Percentiles rank a stretch among this genome's conserved stretches.
phyloP scores from a whole-genome alignment of 2,329 filamentous ascomycete species.

The Aspergillus brasiliensis region DNA sequence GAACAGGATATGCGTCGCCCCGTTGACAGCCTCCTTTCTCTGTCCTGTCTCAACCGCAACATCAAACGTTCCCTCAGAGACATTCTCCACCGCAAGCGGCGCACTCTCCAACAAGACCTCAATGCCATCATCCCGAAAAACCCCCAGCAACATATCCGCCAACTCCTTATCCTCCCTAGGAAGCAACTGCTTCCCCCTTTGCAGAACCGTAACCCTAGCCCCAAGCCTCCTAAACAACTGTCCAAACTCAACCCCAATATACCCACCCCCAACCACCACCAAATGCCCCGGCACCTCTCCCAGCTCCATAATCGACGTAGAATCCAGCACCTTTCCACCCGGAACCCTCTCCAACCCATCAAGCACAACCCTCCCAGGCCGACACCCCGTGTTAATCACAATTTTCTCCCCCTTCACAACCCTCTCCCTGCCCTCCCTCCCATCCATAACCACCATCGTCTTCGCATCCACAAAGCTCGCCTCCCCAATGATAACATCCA shows the following conservation, averaged over 20 bases:
- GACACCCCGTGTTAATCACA: conserved; percentile 1
- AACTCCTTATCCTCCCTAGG: neutral
- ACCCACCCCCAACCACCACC: conserved; percentile 9
- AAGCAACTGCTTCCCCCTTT: conserved; percentile 1
- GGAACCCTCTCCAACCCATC: neutral
- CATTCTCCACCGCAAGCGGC: neutral
- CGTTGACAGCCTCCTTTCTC: neutral
- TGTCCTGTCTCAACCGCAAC: neutral
- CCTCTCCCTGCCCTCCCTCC: neutral
- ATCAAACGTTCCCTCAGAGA: neutral
- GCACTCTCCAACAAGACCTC: neutral
- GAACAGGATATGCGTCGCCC: conserved; percentile 1
- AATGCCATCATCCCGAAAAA: neutral
- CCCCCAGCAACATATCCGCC: neutral
- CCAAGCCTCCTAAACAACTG: conserved; percentile 6
- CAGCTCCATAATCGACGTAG: conserved; percentile 4
- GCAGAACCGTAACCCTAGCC: neutral
- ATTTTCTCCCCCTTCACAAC: neutral
- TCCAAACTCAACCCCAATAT: conserved; percentile 8
- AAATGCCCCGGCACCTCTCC: conserved; percentile 2
- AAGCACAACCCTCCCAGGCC: neutral
- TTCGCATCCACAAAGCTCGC: conserved; percentile 2
- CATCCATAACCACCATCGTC: neutral
- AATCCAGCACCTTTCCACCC: neutral
- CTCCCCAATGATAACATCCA: conserved; percentile 3